Conservation (phyloP, 1,284 basidiomycete genomes). For the Cryptococcus hybrid region DNA sequence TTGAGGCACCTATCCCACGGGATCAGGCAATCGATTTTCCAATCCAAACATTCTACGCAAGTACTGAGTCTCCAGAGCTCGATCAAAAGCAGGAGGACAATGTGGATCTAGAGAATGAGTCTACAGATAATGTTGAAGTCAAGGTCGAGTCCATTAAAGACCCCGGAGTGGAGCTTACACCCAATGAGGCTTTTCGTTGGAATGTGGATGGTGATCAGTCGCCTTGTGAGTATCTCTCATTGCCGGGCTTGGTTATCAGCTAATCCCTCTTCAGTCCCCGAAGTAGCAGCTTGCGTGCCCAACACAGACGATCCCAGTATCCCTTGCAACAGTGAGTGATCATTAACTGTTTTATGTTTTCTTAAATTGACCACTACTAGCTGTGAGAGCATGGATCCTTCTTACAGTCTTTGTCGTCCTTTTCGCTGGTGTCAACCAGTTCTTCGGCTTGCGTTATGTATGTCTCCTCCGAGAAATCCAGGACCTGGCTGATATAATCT, state of each 20-base stretch:
- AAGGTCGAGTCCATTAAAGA: too few relatives aligned
- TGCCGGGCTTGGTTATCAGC: not conserved
- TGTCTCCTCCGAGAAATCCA: not conserved
- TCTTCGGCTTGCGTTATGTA: constrained; percentile 42
- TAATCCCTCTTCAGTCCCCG: constrained; percentile 14
- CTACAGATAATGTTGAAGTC: too few relatives aligned
- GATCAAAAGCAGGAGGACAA: too few relatives aligned
- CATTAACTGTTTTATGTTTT: not conserved
- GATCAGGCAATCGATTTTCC: too few relatives aligned
- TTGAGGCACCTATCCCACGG: too few relatives aligned
- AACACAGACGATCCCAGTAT: constrained; percentile 27
- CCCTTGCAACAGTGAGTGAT: constrained; percentile 22
- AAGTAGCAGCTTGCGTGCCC: constrained; percentile 29
- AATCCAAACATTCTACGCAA: too few relatives aligned
- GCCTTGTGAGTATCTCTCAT: constrained; percentile 14
- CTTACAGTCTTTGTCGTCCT: constrained; percentile 45
- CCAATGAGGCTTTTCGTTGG: constrained; percentile 19
- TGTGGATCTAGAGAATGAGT: too few relatives aligned
- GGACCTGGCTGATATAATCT: too few relatives aligned
- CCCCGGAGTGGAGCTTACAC: constrained; percentile 15
- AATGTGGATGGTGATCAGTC: constrained; percentile 28
- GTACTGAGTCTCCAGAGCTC: too few relatives aligned
- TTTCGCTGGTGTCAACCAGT: constrained; percentile 68
- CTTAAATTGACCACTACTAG: not conserved
- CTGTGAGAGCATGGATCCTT: constrained; percentile 24